phyloP scores from a whole-genome alignment of 73 alveolate genomes.

The Diophrys sp. region DNA sequence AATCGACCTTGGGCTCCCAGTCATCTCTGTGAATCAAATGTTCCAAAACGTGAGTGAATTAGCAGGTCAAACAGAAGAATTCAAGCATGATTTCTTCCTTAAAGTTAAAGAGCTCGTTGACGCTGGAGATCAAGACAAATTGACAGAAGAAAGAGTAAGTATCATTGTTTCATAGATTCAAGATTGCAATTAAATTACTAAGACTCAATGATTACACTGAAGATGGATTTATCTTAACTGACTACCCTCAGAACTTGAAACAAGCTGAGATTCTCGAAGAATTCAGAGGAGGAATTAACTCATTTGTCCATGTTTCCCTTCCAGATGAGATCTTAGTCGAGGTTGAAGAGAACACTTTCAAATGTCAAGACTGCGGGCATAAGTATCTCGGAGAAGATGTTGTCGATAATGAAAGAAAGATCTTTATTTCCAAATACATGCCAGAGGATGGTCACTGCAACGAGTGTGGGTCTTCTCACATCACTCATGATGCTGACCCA shows the following conservation, averaged over 20 bases:
- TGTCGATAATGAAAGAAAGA: slow-evolving; percentile 12
- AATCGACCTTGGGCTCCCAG: slow-evolving; percentile 46
- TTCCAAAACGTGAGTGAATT: slow-evolving; percentile 5
- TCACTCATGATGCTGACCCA: slow-evolving; percentile 22
- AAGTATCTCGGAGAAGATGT: slow-evolving; percentile 13
- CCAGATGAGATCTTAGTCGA: slow-evolving; percentile 49
- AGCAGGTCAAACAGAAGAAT: slow-evolving; percentile 33
- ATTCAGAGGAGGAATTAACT: slow-evolving; percentile 40
- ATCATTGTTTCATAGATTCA: not conserved
- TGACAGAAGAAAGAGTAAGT: slow-evolving; percentile 22
- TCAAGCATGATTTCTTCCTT: slow-evolving; percentile 34
- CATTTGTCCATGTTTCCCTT: slow-evolving; percentile 35
- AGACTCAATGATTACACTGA: slow-evolving; percentile 19
- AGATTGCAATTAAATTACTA: slow-evolving; percentile 13
- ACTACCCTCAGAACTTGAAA: slow-evolving; percentile 21
- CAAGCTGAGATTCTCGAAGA: slow-evolving; percentile 37
- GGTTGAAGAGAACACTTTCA: slow-evolving; percentile 25
- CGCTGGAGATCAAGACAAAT: slow-evolving; percentile 23
- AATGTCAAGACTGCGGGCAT: slow-evolving; percentile 37
- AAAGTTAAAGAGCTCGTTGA: slow-evolving; percentile 22
- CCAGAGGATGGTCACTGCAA: slow-evolving; percentile 40
- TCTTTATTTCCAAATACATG: not conserved
- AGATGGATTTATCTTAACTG: slow-evolving; percentile 35
- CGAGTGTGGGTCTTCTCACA: slow-evolving; percentile 24
- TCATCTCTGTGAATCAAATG: slow-evolving; percentile 14